These are phyloP conservation scores for Alternaria tenuissima DNA, from an alignment of 2,329 filamentous ascomycete genomes.

Conservation along the genomic window DNA sequence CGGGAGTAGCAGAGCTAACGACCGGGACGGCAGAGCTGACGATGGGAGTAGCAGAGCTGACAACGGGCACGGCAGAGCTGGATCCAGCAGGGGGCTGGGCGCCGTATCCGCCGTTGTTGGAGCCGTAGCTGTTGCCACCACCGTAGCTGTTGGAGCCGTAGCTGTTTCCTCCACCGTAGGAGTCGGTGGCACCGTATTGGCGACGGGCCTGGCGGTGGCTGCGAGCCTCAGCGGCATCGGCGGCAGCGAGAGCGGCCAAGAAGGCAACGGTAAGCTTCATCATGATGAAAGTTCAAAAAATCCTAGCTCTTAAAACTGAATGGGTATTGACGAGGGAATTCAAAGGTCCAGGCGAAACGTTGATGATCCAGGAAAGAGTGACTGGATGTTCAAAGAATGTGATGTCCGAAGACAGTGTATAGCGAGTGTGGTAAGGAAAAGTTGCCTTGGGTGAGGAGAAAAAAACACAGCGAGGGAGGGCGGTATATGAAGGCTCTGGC, in stretches of 20 bases:
- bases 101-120: conserved; percentile 11
- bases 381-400: conserved; percentile 49
- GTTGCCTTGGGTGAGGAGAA: conserved; percentile 45
- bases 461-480: conserved; percentile 24
- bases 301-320: conserved; percentile 37
- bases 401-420: conserved; percentile 43
- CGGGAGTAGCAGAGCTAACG: conserved; percentile 8
- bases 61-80: conserved; percentile 11
- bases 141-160: neutral
- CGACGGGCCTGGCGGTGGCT: conserved; percentile 41
- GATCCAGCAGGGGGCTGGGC: conserved; percentile 1
- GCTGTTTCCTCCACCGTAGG: conserved; percentile 4
- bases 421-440: conserved; percentile 48
- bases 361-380: conserved; percentile 49
- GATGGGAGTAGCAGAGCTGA: conserved; percentile 7
- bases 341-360: conserved; percentile 35
- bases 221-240: conserved; percentile 42
- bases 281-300: conserved; percentile 21
- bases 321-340: conserved; percentile 27
- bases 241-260: conserved; percentile 42
- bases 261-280: conserved; percentile 48
- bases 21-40: conserved; percentile 11
- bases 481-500: conserved; percentile 46
- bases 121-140: conserved; percentile 4
- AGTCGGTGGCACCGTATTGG: conserved; percentile 26